A percentile compares a stretch with the other conserved stretches of the same genome.
phyloP scores from a whole-genome alignment of 2,329 filamentous ascomycete genomes.

The Raffaelea ambrosiae region DNA sequence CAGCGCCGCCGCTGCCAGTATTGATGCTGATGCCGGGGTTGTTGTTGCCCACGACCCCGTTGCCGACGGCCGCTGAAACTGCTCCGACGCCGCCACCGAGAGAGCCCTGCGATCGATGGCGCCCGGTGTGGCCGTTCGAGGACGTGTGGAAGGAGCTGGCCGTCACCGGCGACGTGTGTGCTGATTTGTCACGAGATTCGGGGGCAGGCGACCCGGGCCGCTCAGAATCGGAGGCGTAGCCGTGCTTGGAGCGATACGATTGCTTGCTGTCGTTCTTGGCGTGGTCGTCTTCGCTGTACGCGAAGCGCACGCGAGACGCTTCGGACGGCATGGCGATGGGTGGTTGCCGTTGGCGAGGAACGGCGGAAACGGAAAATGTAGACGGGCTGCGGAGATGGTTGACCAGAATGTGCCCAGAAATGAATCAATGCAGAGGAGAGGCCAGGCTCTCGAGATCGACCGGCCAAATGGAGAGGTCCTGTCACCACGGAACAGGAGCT shows the following conservation, averaged over 20 bases:
- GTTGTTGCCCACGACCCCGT: constrained; percentile 6
- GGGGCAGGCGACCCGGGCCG: constrained; percentile 35
- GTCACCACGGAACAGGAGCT: constrained; percentile 5
- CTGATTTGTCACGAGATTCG: constrained; percentile 31
- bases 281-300: constrained; percentile 38
- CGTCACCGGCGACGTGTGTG: constrained; percentile 29
- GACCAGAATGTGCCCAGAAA: no score
- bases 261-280: constrained; percentile 32
- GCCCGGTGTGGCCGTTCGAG: constrained; percentile 32
- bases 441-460: no score
- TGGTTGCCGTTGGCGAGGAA: no score
- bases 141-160: constrained; percentile 31
- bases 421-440: no score
- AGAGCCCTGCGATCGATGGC: constrained; percentile 24
- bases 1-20: constrained; percentile 5
- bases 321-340: constrained; percentile 30
- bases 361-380: no score
- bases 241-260: constrained; percentile 23
- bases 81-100: constrained; percentile 4
- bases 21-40: constrained; percentile 15
- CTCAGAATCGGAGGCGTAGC: constrained; percentile 36
- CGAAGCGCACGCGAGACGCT: constrained; percentile 49
- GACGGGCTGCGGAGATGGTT: no score
- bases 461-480: not conserved
- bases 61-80: not conserved